A percentile compares a stretch with the other conserved stretches of the same genome.
Conservation (phyloP, 148 eudicot genomes). For the Arbutus unedo region DNA sequence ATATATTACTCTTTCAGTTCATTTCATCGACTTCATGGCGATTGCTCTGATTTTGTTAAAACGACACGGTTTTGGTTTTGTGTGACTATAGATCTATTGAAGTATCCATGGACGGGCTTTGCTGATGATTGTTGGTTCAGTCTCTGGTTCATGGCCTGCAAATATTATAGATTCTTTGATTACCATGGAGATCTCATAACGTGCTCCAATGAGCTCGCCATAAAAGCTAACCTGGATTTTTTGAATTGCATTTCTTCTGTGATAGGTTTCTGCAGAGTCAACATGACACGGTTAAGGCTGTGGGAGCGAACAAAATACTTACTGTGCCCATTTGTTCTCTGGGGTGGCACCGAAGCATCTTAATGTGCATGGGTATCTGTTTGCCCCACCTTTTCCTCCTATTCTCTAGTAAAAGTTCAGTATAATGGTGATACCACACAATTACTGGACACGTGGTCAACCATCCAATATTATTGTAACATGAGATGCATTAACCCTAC, state of each 20-base stretch:
- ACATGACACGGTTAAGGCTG: not conserved
- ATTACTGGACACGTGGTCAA: too few species aligned
- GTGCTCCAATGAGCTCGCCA: not conserved
- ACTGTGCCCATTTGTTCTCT: not conserved
- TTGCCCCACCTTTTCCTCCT: not conserved
- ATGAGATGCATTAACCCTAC: too few species aligned
- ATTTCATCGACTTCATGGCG: not conserved
- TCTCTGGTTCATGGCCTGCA: constrained; percentile 10
- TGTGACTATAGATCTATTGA: not conserved
- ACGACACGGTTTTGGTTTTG: not conserved
- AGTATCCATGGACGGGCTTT: not conserved
- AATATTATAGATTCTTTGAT: not conserved
- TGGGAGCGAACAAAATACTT: not conserved
- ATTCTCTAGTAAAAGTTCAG: not conserved
- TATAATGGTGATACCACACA: too few species aligned
- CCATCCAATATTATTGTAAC: too few species aligned
- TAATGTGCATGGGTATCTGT: not conserved
- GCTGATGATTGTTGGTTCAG: not conserved
- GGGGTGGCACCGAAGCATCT: not conserved
- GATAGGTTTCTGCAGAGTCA: constrained; percentile 17
- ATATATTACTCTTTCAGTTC: not conserved
- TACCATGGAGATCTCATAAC: not conserved
- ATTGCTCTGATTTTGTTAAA: not conserved
- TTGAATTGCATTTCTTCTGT: constrained; percentile 9
- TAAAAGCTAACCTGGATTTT: constrained; percentile 9